A percentile compares a stretch with the other conserved stretches of the same genome.
phyloP scores from a whole-genome alignment of 192 early-diverging fungal genomes.

The Backusella psychrophila region DNA sequence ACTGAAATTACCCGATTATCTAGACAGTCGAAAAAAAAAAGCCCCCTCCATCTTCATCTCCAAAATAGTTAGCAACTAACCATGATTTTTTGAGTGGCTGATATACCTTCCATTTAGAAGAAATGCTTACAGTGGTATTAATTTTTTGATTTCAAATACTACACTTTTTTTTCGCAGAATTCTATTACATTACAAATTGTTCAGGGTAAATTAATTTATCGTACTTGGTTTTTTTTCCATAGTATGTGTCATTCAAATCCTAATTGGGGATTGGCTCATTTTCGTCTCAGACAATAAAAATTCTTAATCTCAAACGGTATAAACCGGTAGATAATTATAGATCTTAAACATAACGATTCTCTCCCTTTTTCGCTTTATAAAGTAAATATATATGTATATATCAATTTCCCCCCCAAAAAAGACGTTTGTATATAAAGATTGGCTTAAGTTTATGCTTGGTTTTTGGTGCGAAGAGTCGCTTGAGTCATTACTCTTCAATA shows the following conservation, averaged over 20 bases:
- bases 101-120: not conserved
- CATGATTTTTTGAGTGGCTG: too few species aligned
- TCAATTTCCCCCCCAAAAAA: too few species aligned
- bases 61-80: too few species aligned
- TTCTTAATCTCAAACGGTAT: not conserved
- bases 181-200: not conserved
- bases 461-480: too few species aligned
- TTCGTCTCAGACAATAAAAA: constrained; percentile 1
- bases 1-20: too few species aligned
- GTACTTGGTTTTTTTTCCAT: not conserved
- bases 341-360: not conserved
- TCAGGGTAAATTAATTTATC: not conserved
- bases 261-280: not conserved
- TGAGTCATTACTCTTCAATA: not conserved
- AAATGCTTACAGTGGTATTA: not conserved
- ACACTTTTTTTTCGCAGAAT: not conserved
- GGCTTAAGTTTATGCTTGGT: too few species aligned
- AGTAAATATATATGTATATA: too few species aligned
- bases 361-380: not conserved
- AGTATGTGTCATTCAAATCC: not conserved
- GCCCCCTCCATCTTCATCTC: too few species aligned
- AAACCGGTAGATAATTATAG: not conserved
- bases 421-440: too few species aligned
- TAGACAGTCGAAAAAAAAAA: too few species aligned
- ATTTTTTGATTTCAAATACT: not conserved